A percentile compares a stretch with the other conserved stretches of the same genome.
Evolutionary conservation across 1,284 basidiomycete genomes (phyloP).

Genomic region (Irpex lacteus): DNA sequence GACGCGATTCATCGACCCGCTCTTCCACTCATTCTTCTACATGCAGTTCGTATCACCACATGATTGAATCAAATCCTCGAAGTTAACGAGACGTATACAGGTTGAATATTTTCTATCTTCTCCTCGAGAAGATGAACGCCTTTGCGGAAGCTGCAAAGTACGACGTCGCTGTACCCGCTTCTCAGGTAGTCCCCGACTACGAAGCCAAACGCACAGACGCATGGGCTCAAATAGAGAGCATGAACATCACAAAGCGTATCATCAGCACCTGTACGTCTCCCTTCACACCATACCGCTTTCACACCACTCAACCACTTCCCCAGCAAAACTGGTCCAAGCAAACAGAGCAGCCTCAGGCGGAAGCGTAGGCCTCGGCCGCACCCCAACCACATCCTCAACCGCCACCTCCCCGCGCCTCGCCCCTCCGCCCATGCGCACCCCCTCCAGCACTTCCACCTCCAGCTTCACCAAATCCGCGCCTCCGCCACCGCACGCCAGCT

Average conservation of each 20-base stretch:
- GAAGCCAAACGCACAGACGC: conserved; percentile 80
- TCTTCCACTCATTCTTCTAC: conserved; percentile 99
- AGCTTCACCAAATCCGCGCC: conserved; percentile 40
- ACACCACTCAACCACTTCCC: conserved; percentile 8
- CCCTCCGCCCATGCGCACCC: conserved; percentile 32
- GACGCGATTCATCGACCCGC: conserved; percentile 89
- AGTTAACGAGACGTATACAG: conserved; percentile 34
- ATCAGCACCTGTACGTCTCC: conserved; percentile 73
- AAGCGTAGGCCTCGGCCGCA: conserved; percentile 35
- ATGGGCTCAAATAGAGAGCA: conserved; percentile 70
- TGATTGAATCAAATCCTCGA: too few relatives aligned
- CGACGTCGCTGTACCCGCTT: conserved; percentile 62
- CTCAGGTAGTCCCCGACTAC: conserved; percentile 79
- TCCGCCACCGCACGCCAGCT: conserved; percentile 36
- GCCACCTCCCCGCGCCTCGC: conserved; percentile 33
- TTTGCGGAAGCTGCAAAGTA: conserved; percentile 82
- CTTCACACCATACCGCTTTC: neutral
- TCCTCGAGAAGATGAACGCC: conserved; percentile 88
- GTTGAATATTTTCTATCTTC: conserved; percentile 91
- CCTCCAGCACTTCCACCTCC: conserved; percentile 30
- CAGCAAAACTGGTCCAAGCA: conserved; percentile 64
- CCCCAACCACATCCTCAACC: conserved; percentile 37
- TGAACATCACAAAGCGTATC: conserved; percentile 79
- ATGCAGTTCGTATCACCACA: conserved; percentile 79
- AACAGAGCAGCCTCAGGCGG: conserved; percentile 34